Base-by-base conservation (phyloP, 2,329 filamentous ascomycete species). In the Sporothrix pseudoabietina region DNA sequence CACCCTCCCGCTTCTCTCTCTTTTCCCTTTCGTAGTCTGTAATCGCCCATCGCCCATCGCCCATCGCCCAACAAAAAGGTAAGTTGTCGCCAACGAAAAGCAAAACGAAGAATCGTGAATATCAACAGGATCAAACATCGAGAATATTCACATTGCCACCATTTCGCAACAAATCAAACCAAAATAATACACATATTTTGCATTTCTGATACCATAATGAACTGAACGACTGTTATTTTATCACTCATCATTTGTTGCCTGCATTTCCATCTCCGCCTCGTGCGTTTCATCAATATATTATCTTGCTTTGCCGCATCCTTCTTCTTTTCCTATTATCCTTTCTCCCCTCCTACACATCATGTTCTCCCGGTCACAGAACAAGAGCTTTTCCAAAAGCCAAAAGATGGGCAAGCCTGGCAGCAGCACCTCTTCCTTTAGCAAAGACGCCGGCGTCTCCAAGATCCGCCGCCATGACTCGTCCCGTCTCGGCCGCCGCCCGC, bases 381-480 rank as follows among this genome's bases (percentile, higher is more conserved):
- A 82, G 80, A 88, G 85, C 80, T 87, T 87, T 74, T 85, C 86
- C 71, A 88, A 87, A 75, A 81, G 83, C 75, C 84, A 86, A 72
- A 87, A 86, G 75, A 77, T 78, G 32, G 83, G 80, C 77, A 87
- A 86, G 59, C 16, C 52, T 76, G 85, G 86, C 4, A 87, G 80
- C 77, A 83, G 44, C 44, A 49, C 44, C 1, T 49, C 85, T 2
- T 88, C 87, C 1, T 88, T 89, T 78, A 86, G 83, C 79, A 88
- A 87, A 75, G 84, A 85, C 32, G 81, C 83, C 57, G 87, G 87
- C 1, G 81, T 89, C 19, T 85, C 85, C 39, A 89, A 89, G 79
- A 30, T 52, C 9, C 82, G 84, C 76, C 85, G 86, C 74, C 85
- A 86, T 79, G 87, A 88, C 63, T 68, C 72, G 32, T 35, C 44